Percentiles rank a stretch among this genome's conserved stretches.
phyloP scores from a whole-genome alignment of 176 grass and related monocot species.

The Triticum turgidum region DNA sequence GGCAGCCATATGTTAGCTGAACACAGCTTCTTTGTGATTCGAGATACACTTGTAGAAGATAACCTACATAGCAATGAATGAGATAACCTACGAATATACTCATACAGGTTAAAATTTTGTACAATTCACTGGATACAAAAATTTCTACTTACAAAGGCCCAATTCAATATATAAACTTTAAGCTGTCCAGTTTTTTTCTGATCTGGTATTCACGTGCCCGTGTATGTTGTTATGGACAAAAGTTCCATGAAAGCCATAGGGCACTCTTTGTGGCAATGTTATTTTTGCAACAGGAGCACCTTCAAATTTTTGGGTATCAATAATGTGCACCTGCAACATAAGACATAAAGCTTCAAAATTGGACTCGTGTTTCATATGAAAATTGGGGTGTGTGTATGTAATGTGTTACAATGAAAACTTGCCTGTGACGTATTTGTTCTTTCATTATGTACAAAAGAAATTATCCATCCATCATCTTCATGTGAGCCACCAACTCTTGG shows the following conservation, averaged over 20 bases:
- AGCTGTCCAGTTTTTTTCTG: background rate
- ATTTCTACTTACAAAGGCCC: background rate
- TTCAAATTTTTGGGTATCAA: slow-evolving; percentile 43
- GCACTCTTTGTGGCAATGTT: slow-evolving; percentile 50
- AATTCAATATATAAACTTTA: background rate
- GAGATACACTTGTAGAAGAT: background rate
- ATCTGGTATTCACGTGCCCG: background rate
- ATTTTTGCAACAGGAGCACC: slow-evolving; percentile 42
- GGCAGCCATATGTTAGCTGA: background rate
- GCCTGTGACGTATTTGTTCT: slow-evolving; percentile 44
- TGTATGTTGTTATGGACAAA: slow-evolving; percentile 32
- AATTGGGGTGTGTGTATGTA: background rate
- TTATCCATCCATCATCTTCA: slow-evolving; percentile 62
- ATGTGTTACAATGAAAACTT: background rate
- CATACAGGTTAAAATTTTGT: background rate
- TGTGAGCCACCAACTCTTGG: slow-evolving; percentile 41
- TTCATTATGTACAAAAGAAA: slow-evolving; percentile 56
- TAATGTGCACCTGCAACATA: slow-evolving; percentile 40
- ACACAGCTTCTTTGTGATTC: background rate
- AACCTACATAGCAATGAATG: background rate
- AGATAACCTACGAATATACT: background rate
- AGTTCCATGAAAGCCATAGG: slow-evolving; percentile 57
- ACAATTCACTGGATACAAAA: background rate
- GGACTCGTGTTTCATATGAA: background rate
- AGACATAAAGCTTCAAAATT: background rate